Evolutionary conservation across 2,329 filamentous ascomycete species (phyloP), one percentile per base, ranked within the genome.

Genomic region (Mariannaea sp.): DNA sequence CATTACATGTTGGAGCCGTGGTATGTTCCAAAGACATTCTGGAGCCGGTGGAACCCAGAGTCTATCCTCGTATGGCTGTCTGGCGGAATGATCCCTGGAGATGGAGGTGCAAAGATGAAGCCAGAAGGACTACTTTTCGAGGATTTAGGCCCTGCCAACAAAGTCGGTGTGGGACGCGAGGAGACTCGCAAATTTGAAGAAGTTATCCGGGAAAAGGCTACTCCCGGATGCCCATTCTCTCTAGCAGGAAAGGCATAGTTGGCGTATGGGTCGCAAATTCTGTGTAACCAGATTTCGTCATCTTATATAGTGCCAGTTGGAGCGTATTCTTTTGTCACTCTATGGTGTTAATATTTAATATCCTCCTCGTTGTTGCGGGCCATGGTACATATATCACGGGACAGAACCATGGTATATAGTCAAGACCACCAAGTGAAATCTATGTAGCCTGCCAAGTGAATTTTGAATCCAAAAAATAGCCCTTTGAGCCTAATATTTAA

Each of bases 1-100:
- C 60, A 74, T 30, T 89, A 84, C 70, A 77, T 85, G 20, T 80
- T 82, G 9, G 80, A 84, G 40, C 88, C 87, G 2, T 89, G 82
- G 71, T 90, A 89, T 69, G 75, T 82, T 19, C 77, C 80, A 55
- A 77, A 77, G 22, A 87, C 80, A 0, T 68, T 81, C 33, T 83
- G 78, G 82, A 83, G 79, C 62, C 81, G 82, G 53, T 90, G 81
- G 84, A 83, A 82, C 2, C 85, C 79, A 0, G 68, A 69, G 54
- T 84, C 78, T 0, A 78, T 78, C 76, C 52, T 82, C 4, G 67
- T 73, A 16, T 68, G 77, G 65, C 42, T 73, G 7, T 58, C 68
- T 39, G 80, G 79, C 7, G 78, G 74, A 1, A 71, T 71, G 24
- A 56, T 82, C 1, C 80, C 80, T 2, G 78, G 78, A 3, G 72